Conservation (phyloP, 495 filamentous ascomycete genomes). For the Trichoderma reesei region DNA sequence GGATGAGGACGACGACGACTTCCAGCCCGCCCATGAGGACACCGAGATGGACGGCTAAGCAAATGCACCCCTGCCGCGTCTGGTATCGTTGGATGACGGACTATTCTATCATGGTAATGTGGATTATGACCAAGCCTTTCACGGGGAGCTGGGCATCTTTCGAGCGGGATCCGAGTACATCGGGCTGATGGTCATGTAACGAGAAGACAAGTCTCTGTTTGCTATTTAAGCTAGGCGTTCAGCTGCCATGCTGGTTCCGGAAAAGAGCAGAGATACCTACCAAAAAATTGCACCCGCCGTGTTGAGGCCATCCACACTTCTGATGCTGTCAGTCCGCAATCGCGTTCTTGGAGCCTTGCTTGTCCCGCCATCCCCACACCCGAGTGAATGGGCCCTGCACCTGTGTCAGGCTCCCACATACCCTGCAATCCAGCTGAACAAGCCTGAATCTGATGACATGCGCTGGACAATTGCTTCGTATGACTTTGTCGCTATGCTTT, state of each 20-base stretch:
- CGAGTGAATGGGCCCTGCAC: background rate
- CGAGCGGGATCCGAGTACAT: background rate
- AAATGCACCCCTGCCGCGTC: background rate
- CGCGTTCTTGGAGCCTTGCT: background rate
- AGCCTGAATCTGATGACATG: background rate
- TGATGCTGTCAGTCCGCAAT: background rate
- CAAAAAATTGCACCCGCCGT: background rate
- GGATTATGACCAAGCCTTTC: background rate
- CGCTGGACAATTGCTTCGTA: too few species aligned
- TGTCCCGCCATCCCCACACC: slow-evolving; percentile 3
- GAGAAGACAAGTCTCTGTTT: background rate
- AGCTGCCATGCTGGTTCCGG: background rate
- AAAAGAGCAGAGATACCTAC: background rate
- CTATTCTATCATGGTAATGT: background rate
- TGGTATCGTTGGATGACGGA: background rate
- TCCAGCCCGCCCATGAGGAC: slow-evolving; percentile 23
- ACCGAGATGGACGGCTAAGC: slow-evolving; percentile 36
- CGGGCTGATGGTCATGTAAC: background rate
- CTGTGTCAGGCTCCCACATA: background rate
- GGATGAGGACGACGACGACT: slow-evolving; percentile 66
- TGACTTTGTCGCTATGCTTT: too few species aligned
- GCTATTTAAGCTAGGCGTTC: background rate
- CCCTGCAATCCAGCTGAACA: background rate
- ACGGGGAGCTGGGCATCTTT: background rate
- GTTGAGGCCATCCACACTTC: background rate